Base-by-base conservation (phyloP, 805 yeast genomes). In the Pichia paraexigua region DNA sequence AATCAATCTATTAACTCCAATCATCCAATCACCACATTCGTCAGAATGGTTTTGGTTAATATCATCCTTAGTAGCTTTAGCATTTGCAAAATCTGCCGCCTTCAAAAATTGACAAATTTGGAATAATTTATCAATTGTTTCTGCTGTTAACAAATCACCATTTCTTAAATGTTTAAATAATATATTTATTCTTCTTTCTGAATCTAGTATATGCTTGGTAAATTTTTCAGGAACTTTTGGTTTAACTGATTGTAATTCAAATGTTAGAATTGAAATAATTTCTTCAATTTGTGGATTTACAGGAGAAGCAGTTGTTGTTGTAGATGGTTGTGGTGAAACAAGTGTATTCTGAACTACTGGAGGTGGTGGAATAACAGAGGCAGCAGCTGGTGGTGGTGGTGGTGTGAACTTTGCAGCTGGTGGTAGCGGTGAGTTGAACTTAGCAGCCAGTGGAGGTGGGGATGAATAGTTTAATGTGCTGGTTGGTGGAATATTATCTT, bases 1-100 rank as follows among this genome's bases (percentile, higher is more conserved):
- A 55, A 92, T 81, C 56, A 94, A 76, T 59, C 97, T 81, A 68
- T 85, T 89, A 45, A 94, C 84, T 60, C 99, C 99, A 32, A 86
- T 80, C 71, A 86, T 79, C 99, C 99, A 94, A 61, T 85, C 82
- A 15, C 96, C 97, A 56, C 85, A 80, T 66, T 91, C 95, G 24
- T 77, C 79, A 24, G 83, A 76, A 55, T 79, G 76, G 39, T 78
- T 76, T 9, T 88, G 76, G 22, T 85, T 78, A 54, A 94, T 76
- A 48, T 80, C 79, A 37, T 73, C 65, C 55, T 79, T 80, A 35
- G 79, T 59, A 2, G 74, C 66, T 48, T 75, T 68, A 1, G 98
- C 97, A 17, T 71, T 71, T 5, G 68, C 65, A 63, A 71, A 87
- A 53, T 88, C 83, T 53, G 76, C 75, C 12, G 62, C 66, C 20